Percentiles rank a stretch among this genome's conserved stretches.
Conservation (phyloP, 345 rosid genomes). For the Diplotaxis tenuifolia region DNA sequence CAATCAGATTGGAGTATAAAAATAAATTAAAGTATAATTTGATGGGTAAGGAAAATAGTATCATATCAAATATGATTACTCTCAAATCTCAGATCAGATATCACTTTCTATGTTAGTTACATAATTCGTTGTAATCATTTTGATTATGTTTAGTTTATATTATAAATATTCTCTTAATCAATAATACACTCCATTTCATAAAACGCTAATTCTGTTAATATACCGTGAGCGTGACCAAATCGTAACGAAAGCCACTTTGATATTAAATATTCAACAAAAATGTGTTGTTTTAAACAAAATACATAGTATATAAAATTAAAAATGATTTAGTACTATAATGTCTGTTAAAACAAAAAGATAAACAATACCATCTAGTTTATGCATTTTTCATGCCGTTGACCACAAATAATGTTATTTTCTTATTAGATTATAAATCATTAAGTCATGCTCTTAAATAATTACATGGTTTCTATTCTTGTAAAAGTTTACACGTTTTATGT, state of each 20-base stretch:
- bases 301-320: not conserved
- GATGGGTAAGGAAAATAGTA: too few relatives aligned
- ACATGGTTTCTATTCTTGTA: not conserved
- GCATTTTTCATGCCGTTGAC: conserved; percentile 2
- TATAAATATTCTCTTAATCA: not conserved
- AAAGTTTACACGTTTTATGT: not conserved
- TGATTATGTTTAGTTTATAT: too few relatives aligned
- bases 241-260: not conserved
- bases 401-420: not conserved
- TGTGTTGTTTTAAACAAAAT: not conserved
- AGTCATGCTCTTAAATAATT: not conserved
- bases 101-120: not conserved
- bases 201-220: not conserved
- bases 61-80: not conserved
- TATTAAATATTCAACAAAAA: not conserved
- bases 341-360: not conserved
- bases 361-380: not conserved
- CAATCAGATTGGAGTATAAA: too few relatives aligned
- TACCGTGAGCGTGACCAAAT: not conserved
- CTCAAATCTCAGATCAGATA: not conserved
- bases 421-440: not conserved
- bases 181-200: not conserved
- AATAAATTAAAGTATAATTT: too few relatives aligned
- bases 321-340: not conserved
- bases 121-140: too few relatives aligned